Base-by-base conservation (phyloP, 768 basidiomycete species). In the Collybiopsis confluens region DNA sequence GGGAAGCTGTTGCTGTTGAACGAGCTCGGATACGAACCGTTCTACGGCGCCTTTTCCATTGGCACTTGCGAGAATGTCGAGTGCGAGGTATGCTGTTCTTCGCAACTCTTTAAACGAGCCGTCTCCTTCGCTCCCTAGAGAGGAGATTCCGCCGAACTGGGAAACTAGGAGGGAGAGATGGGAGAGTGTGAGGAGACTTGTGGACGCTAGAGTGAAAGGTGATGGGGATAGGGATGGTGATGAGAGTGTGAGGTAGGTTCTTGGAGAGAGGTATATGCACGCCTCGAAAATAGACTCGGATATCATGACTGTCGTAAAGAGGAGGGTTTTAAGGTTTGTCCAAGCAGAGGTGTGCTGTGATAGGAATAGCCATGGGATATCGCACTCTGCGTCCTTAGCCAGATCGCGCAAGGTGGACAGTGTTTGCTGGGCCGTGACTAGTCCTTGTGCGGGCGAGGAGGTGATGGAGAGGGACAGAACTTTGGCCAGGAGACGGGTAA, bases 101-200 rank as follows among this genome's bases (percentile, higher is more conserved):
- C 86, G 85, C 38, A 93, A 75, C 61, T 92, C 88, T 24, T 74
- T 62, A 62, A 95, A 88, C 2, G 85, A 81, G 20, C 75, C 75
- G 5, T 53, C 38, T 3, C 38, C 50, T 3, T 10, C 2, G n/a
- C 5, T 5, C 15, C 71, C 72, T 1, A 78, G 75, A 1, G 78
- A 76, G 2, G 81, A 77, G 23, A 88, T 75, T 7, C 89, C 88
- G 2, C 92, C 92, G 58, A 93, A 92, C 60, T 87, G 82, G 8
- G 85, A 81, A 7, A 92, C 81, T 45, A 92, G 78, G 61, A 90
- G 90, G 2, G 90, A 82, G 18, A 92, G 73, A 61, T 83, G 78
- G 10, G 79, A 82, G 10, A 93, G 74, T 0, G 78, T 79, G 24
- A 75, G 73, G 0, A 93, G 68, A 4, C 78, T 73, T 13, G 73